Base-by-base conservation (phyloP, 257 asterid species). In the Rehmannia glutinosa region DNA sequence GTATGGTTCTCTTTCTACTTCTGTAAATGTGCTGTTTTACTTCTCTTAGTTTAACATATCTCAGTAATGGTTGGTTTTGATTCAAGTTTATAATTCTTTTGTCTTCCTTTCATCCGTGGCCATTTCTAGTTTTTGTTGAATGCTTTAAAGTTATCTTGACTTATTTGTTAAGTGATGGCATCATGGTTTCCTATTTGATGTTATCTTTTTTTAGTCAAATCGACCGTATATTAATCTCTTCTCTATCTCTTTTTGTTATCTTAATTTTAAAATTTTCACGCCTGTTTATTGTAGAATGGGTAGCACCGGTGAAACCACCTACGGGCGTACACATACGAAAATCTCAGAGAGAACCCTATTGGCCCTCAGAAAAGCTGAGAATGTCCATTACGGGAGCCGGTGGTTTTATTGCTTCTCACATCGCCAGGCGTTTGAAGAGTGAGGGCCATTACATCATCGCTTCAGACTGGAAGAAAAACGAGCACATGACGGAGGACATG, bases 401-500 rank as follows among this genome's bases (percentile, higher is more conserved):
- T 47, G 96, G 96, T 21, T 89, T 89, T 46, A 89, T 89, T 50
- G 96, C 96, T 9, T 89, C 96, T 0, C 96, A 89, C 73, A 89
- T 89, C 7, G 96, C 96, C 0, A 74, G 96, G 70, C 95, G 96
- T 70, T 72, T 86, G 78, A 89, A 86, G 83, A 83, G 68, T 6
- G 96, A 89, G 76, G 96, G 96, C 17, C 96, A 89, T 51, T 86
- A 86, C 71, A 76, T 89, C 52, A 89, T 89, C 54, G 96, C 96
- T 53, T 89, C 96, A 0, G 96, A 89, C 86, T 89, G 95, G 96
- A 89, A 89, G 85, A 88, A 84, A 68, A 91, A 91, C 28, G 97
- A 91, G 84, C 97, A 91, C 83, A 91, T 91, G 97, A 53, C 96
- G 0, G 97, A 86, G 77, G 92, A 89, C 61, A 87, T 89, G 96